Evolutionary conservation across 129 eudicot genomes (phyloP).

Genomic region (Chrysanthemum makinoi): DNA sequence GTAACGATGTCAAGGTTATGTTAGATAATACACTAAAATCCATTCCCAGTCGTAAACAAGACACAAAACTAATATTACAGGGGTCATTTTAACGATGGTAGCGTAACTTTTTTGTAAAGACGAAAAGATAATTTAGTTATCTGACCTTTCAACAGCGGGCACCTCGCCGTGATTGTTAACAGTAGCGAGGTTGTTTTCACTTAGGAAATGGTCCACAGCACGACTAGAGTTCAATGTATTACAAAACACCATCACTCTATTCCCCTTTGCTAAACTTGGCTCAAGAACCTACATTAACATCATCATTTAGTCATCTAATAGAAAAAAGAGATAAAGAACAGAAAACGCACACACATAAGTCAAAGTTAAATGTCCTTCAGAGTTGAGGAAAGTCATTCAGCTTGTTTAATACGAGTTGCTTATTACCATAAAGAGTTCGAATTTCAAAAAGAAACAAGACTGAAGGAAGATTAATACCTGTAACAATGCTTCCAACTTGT

Average conservation of each 20-base stretch:
- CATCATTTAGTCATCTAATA: conserved; percentile 7
- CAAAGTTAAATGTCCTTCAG: not conserved
- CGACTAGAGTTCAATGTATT: conserved; percentile 93
- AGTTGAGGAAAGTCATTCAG: not conserved
- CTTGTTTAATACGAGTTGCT: not conserved
- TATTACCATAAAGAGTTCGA: not conserved
- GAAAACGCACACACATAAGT: too few species aligned
- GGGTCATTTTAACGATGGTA: too few species aligned
- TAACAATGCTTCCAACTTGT: conserved; percentile 85
- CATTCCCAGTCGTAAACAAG: not conserved
- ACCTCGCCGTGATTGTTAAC: conserved; percentile 99
- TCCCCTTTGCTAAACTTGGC: conserved; percentile 96
- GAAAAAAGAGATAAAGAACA: too few species aligned
- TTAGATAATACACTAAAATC: not conserved
- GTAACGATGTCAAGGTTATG: not conserved
- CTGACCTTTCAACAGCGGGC: conserved; percentile 91
- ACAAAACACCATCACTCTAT: conserved; percentile 92
- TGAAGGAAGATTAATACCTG: conserved; percentile 46
- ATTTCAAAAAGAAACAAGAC: not conserved
- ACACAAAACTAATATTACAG: too few species aligned
- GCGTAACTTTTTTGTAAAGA: not conserved
- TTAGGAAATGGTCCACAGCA: conserved; percentile 87
- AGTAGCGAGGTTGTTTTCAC: conserved; percentile 78
- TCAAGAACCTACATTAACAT: conserved; percentile 68
- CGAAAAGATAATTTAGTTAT: conserved; percentile 11